Base-by-base conservation (phyloP, 768 basidiomycete species). In the Infundibulicybe gibba region DNA sequence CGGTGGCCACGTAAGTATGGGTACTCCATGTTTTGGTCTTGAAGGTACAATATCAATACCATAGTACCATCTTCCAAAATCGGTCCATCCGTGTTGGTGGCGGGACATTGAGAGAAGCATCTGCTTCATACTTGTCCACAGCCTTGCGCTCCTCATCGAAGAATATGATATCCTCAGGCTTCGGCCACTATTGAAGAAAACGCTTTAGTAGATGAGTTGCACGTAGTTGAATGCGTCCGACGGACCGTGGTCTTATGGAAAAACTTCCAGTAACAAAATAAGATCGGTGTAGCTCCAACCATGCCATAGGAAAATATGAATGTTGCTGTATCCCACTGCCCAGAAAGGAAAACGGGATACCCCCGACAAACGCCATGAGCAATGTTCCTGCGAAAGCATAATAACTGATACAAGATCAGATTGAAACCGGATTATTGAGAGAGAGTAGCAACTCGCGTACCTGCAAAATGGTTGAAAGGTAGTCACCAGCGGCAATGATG, bases 391-490 rank as follows among this genome's bases (percentile, higher is more conserved):
- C 41, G 13, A 77, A 59, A 1, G 67, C 74, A 47, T 77, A 77
- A 48, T 75, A 79, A 11, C 76, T 75, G 21, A 34, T 47, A 21
- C 40, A n/a, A n/a, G n/a, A n/a, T 10, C 4, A 14, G 30, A 14
- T 45, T 14, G 32, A 17, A 19, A 14, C 19, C 25, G 21, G 6
- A 10, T 38, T 15, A 6, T 14, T 15, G 15, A 39, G 15, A 34
- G 2, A 14, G 13, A 37, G n/a, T n/a, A 16, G 6, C 8, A 3
- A 9, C 38, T 2, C 19, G 44, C 68, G 40, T 54, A 71, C 74
- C 63, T 75, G 62, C 69, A 74, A 52, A 76, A 77, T 4, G 77
- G 77, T 47, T 79, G 77, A 72, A 70, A 77, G 55, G 63, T 66
- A 37, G 66, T 66, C 54, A 65, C 69, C 49, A 75, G 68, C 1